Conservation (phyloP, 1,284 basidiomycete genomes). For the Exobasidium rhododendri region DNA sequence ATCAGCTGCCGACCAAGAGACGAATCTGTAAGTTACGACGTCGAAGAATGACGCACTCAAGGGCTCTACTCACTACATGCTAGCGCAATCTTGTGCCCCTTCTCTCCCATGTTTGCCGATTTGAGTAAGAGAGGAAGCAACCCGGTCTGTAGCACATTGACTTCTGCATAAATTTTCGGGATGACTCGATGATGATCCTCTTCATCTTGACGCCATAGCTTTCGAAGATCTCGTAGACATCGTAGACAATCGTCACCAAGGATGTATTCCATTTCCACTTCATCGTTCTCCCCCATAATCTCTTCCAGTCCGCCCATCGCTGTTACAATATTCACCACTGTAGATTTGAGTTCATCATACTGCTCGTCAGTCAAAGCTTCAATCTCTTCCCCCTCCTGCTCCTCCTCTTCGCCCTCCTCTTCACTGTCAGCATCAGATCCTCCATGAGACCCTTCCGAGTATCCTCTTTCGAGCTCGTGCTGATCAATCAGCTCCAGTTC, state of each 20-base stretch:
- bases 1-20: slow-evolving; percentile 23
- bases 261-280: slow-evolving; percentile 26
- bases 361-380: slow-evolving; percentile 22
- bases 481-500: slow-evolving; percentile 21
- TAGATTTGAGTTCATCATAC: slow-evolving; percentile 32
- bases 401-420: slow-evolving; percentile 8
- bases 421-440: slow-evolving; percentile 22
- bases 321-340: slow-evolving; percentile 41
- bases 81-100: slow-evolving; percentile 44
- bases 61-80: slow-evolving; percentile 30
- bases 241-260: slow-evolving; percentile 48
- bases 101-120: slow-evolving; percentile 38
- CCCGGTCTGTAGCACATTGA: slow-evolving; percentile 47
- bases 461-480: slow-evolving; percentile 15
- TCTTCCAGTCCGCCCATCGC: slow-evolving; percentile 52
- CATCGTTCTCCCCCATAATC: slow-evolving; percentile 20
- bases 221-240: slow-evolving; percentile 48
- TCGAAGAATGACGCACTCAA: no score
- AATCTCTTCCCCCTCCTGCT: background rate
- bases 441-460: slow-evolving; percentile 19
- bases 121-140: slow-evolving; percentile 52
- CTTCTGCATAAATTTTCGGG: slow-evolving; percentile 46
- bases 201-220: slow-evolving; percentile 50
- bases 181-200: slow-evolving; percentile 45
- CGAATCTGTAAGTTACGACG: no score